Evolutionary conservation across 441 rosid species (phyloP).

Genomic region (Brassica hybrid): DNA sequence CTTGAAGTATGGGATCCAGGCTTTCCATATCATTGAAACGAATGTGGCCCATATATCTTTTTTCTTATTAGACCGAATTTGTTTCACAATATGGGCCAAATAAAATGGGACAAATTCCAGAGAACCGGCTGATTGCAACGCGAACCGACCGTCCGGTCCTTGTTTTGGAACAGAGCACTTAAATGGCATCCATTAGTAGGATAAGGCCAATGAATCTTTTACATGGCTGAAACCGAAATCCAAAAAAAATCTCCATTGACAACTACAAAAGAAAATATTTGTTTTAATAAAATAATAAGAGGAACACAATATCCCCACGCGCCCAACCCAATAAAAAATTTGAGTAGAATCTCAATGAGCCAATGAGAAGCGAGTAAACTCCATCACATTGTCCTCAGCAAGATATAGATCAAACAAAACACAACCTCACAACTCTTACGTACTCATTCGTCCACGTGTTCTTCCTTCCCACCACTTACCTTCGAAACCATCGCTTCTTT

Average conservation of each 20-base stretch:
- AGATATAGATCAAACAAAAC: constrained; percentile 41
- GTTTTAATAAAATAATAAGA: too few relatives aligned
- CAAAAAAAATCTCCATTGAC: background rate
- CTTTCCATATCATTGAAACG: too few relatives aligned
- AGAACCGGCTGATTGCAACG: background rate
- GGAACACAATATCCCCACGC: constrained; percentile 21
- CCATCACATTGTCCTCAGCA: constrained; percentile 37
- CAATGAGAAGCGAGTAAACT: constrained; percentile 39
- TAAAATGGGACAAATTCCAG: background rate
- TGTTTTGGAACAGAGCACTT: background rate
- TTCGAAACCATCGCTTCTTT: constrained; percentile 40
- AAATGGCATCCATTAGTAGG: background rate
- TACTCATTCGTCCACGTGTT: constrained; percentile 73
- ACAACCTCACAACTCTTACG: constrained; percentile 42
- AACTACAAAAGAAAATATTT: background rate
- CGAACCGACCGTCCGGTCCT: background rate
- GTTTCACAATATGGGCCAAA: background rate
- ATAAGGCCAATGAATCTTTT: constrained; percentile 20
- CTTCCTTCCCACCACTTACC: constrained; percentile 61
- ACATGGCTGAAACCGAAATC: constrained; percentile 33
- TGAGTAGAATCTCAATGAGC: constrained; percentile 39
- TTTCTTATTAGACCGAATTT: background rate
- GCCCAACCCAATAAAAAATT: constrained; percentile 19
- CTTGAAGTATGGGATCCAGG: background rate
- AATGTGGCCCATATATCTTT: too few relatives aligned